These are phyloP conservation scores for Cryphonectria carpinicola DNA, from an alignment of 2,329 filamentous ascomycete species.

Conservation along the genomic window DNA sequence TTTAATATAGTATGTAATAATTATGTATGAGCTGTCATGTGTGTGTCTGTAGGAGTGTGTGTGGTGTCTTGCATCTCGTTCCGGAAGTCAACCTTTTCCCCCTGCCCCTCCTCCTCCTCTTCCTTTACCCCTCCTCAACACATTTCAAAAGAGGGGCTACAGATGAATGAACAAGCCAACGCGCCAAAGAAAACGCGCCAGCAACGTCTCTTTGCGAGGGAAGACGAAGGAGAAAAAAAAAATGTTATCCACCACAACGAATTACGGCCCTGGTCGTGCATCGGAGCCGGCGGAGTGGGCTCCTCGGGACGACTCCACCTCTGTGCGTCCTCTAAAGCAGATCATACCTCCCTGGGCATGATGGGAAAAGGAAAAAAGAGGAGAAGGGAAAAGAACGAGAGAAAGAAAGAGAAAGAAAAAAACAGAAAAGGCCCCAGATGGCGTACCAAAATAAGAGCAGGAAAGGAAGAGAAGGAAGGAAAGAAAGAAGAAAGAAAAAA, in stretches of 20 bases:
- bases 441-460: background rate
- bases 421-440: background rate
- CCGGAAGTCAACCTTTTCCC: background rate
- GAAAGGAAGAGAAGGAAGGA: background rate
- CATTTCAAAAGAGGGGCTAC: background rate
- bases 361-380: background rate
- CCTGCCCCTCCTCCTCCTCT: background rate
- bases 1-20: background rate
- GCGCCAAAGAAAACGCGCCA: background rate
- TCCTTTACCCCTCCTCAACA: background rate
- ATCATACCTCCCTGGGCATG: background rate
- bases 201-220: background rate
- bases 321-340: background rate
- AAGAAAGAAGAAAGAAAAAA: background rate
- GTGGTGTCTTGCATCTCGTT: background rate
- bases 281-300: background rate
- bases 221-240: background rate
- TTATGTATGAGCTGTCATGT: background rate
- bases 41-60: background rate
- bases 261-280: background rate
- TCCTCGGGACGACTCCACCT: conserved; percentile 4
- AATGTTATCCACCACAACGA: background rate
- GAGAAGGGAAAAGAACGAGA: background rate
- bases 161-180: background rate
- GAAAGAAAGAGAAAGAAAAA: too few relatives aligned